Evolutionary conservation across 2,329 filamentous ascomycete genomes (phyloP).

Genomic region (Beauveria sp.): DNA sequence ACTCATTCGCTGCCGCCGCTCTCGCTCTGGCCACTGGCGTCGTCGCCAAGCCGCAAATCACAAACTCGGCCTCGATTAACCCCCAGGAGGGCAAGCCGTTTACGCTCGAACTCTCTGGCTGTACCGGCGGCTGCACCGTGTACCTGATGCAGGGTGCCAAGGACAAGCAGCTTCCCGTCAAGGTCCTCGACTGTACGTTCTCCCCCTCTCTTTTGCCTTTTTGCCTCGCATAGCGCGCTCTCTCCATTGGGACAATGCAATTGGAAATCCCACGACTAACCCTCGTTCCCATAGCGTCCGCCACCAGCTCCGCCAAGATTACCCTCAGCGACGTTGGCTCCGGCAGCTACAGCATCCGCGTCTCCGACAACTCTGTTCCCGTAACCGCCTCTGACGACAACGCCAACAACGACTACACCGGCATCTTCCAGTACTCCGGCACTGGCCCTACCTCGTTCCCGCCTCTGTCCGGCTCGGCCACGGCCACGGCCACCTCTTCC

Average conservation of each 20-base stretch:
- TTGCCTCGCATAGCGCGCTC: no score
- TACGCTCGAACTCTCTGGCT: conserved; percentile 4
- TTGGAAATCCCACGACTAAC: background rate
- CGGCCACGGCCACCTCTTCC: background rate
- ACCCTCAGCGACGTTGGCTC: conserved; percentile 4
- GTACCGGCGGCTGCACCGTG: background rate
- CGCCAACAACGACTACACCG: conserved; percentile 4
- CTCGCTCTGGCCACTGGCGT: conserved; percentile 2
- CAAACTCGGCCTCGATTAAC: background rate
- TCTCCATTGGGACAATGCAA: no score
- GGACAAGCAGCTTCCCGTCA: background rate
- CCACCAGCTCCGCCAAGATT: background rate
- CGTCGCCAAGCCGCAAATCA: conserved; percentile 7
- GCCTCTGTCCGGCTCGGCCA: conserved; percentile 5
- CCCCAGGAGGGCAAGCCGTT: conserved; percentile 6
- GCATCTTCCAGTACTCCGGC: conserved; percentile 3
- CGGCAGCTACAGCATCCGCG: conserved; percentile 8
- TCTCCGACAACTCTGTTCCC: conserved; percentile 5
- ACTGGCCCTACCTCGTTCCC: conserved; percentile 10
- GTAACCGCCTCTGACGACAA: background rate
- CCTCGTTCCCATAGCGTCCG: background rate
- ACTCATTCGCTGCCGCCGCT: conserved; percentile 3
- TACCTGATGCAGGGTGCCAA: conserved; percentile 8
- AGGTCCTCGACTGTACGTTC: background rate
- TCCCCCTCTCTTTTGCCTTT: no score